Evolutionary conservation across 371 early-diverging fungal species (phyloP).

Genomic region (Mucor sp.): DNA sequence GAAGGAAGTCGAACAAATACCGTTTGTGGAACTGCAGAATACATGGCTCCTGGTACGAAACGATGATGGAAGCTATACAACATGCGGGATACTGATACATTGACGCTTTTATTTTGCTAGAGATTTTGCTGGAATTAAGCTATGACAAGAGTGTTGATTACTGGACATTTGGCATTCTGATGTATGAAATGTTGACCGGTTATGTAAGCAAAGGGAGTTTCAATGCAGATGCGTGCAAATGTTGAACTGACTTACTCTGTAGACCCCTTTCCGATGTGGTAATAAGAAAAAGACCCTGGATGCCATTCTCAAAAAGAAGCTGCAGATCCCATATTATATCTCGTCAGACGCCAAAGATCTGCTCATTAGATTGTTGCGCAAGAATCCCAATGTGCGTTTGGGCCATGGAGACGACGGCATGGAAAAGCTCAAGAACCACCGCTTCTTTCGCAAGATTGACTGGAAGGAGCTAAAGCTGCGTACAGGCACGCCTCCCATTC

Average conservation of each 20-base stretch:
- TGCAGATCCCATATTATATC: conserved; percentile 74
- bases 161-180: conserved; percentile 93
- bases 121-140: conserved; percentile 76
- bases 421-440: conserved; percentile 80
- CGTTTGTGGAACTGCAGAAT: conserved; percentile 91
- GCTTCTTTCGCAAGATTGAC: conserved; percentile 86
- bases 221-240: neutral
- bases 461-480: conserved; percentile 72
- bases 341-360: conserved; percentile 69
- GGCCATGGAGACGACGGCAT: conserved; percentile 72
- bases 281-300: conserved; percentile 81
- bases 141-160: conserved; percentile 91
- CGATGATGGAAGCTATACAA: neutral
- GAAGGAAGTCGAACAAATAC: conserved; percentile 75
- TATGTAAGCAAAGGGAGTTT: conserved; percentile 30
- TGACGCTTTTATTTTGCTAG: conserved; percentile 33
- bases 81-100: neutral
- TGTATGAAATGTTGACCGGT: conserved; percentile 89
- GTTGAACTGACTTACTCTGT: neutral
- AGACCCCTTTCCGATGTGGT: conserved; percentile 76
- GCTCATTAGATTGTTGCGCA: conserved; percentile 63
- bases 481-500: conserved; percentile 74
- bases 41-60: conserved; percentile 60
- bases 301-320: conserved; percentile 75
- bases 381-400: conserved; percentile 70